Evolutionary conservation across 2,329 filamentous ascomycete genomes (phyloP).

Genomic region (Aspergillus aculeatinus): DNA sequence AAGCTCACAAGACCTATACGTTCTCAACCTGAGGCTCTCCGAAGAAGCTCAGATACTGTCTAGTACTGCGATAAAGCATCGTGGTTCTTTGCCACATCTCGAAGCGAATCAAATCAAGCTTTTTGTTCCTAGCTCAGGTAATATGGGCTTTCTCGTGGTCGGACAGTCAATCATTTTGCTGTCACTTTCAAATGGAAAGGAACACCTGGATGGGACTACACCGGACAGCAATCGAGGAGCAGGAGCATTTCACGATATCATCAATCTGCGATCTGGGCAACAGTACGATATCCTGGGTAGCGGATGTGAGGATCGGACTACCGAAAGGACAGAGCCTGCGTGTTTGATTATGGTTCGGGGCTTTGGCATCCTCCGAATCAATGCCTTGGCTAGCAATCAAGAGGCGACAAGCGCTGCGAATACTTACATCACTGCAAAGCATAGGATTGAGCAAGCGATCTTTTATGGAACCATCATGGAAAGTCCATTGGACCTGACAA

Average conservation of each 20-base stretch:
- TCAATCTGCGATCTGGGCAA: constrained; percentile 67
- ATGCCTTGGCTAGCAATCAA: constrained; percentile 37
- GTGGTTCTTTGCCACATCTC: constrained; percentile 51
- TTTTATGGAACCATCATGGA: constrained; percentile 82
- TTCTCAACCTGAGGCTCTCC: constrained; percentile 69
- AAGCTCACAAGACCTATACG: constrained; percentile 62
- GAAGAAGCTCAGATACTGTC: constrained; percentile 59
- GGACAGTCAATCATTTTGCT: constrained; percentile 74
- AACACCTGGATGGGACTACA: background rate
- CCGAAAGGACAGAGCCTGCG: constrained; percentile 40
- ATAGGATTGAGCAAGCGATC: constrained; percentile 89
- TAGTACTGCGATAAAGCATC: constrained; percentile 67
- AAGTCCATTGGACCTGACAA: constrained; percentile 84
- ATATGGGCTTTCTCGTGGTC: constrained; percentile 81
- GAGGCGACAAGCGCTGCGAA: constrained; percentile 39
- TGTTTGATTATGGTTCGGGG: constrained; percentile 58
- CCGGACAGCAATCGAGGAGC: constrained; percentile 61
- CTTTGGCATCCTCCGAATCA: constrained; percentile 58
- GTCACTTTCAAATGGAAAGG: constrained; percentile 68
- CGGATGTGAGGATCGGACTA: constrained; percentile 46
- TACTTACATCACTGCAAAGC: constrained; percentile 70
- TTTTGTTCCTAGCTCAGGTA: constrained; percentile 72
- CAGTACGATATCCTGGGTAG: constrained; percentile 52
- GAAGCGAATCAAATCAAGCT: constrained; percentile 59
- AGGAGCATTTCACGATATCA: constrained; percentile 77